Evolutionary conservation across 345 rosid genomes (phyloP), one percentile per base, ranked within the genome.

Genomic region (Eucalyptus caleyi): DNA sequence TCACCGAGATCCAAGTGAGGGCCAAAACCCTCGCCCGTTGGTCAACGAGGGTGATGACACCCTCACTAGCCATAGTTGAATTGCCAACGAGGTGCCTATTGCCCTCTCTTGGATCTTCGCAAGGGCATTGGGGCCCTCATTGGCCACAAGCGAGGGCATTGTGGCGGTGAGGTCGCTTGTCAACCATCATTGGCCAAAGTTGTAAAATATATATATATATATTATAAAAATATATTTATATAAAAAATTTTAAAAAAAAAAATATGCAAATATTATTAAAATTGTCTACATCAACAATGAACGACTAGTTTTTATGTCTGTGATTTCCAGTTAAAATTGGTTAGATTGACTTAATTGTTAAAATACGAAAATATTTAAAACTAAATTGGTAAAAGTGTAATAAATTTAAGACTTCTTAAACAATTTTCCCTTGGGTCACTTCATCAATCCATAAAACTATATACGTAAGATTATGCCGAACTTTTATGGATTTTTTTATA

Each of bases 261-360:
- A 21, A 54, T 19, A 53, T 7, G 8, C 1, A 19, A 53, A 53
- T 53, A 53, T 19, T 21, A 56, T 56, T 56, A 24, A 56, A 24
- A 24, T 23, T 56, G 13, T 24, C 13, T 5, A 56, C 6, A 24
- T 56, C 1, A 1, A 1, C 30, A 6, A 19, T 53, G 59, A 53
- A 53, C 0, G 1, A 53, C 1, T 8, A 0, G 26, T 53, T 53
- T 53, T 0, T 3, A 53, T 19, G 24, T 53, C 2, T 53, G 24
- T 26, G 1, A 19, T 53, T 53, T 53, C 1, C 4, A 56, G 13
- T 24, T 5, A 56, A 56, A 56, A 9, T 56, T 56, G 13, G 6
- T 11, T 10, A 24, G 6, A 56, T 56, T 23, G 62, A 26, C 2
- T 56, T 24, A 24, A 56, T 56, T 56, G 30, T 11, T 2, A 10